Evolutionary conservation across 2,329 filamentous ascomycete genomes (phyloP).

Genomic region (Rutstroemia sp.): DNA sequence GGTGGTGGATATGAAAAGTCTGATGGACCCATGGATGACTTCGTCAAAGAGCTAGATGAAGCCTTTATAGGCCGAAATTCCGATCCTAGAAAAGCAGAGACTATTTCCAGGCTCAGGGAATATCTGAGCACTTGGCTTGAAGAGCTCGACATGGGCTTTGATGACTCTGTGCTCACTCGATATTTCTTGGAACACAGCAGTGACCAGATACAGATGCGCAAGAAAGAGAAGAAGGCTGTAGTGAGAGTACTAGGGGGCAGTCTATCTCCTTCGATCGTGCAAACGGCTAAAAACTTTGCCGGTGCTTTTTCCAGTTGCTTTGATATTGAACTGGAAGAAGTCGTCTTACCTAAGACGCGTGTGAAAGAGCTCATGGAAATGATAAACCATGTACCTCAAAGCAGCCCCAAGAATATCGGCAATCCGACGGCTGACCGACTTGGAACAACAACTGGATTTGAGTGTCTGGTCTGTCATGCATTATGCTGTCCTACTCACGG

Average conservation of each 20-base stretch:
- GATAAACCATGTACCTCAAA: neutral
- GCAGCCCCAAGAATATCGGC: neutral
- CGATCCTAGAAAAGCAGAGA: constrained; percentile 15
- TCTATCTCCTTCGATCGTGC: neutral
- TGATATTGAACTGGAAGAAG: constrained; percentile 11
- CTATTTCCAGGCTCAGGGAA: constrained; percentile 10
- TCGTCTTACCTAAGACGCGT: constrained; percentile 16
- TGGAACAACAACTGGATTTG: constrained; percentile 20
- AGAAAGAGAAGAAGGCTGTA: constrained; percentile 10
- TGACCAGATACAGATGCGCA: constrained; percentile 5
- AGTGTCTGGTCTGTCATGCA: constrained; percentile 24
- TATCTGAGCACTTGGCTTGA: constrained; percentile 18
- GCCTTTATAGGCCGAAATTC: constrained; percentile 10
- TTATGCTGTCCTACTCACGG: constrained; percentile 26
- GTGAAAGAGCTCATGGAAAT: constrained; percentile 21
- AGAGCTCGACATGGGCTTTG: constrained; percentile 12
- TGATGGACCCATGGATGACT: constrained; percentile 2
- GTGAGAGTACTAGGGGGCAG: constrained; percentile 9
- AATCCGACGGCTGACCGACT: constrained; percentile 10
- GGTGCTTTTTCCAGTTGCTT: constrained; percentile 17
- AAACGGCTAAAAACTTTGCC: constrained; percentile 11
- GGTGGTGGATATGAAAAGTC: constrained; percentile 1
- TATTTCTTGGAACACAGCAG: constrained; percentile 14
- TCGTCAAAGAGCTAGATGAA: constrained; percentile 19
- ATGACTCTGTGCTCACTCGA: constrained; percentile 13